phyloP scores from a whole-genome alignment of 331 rosid genomes.

The Malus hybrid region DNA sequence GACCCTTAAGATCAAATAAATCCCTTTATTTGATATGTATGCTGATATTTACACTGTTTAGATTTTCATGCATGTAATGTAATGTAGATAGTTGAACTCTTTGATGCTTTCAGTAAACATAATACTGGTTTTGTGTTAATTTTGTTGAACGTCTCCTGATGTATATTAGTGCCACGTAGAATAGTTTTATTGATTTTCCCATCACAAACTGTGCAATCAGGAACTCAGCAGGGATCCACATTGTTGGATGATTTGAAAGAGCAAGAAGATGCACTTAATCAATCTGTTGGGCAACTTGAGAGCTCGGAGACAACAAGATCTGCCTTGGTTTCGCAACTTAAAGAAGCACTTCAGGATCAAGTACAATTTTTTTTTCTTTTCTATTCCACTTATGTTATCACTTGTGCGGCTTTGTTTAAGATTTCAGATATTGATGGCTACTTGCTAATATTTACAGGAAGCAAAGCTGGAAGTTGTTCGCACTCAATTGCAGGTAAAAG shows the following conservation, averaged over 20 bases:
- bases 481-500: slow-evolving; percentile 70
- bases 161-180: background rate
- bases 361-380: slow-evolving; percentile 26
- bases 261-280: slow-evolving; percentile 51
- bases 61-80: background rate
- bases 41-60: background rate
- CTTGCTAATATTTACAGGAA: slow-evolving; percentile 51
- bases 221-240: slow-evolving; percentile 51
- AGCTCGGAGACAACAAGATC: slow-evolving; percentile 51
- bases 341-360: slow-evolving; percentile 80
- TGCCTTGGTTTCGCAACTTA: slow-evolving; percentile 59
- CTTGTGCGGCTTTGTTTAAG: background rate
- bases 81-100: background rate
- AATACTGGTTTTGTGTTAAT: too few species aligned
- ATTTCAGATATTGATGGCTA: slow-evolving; percentile 10
- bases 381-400: slow-evolving; percentile 2
- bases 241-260: slow-evolving; percentile 58
- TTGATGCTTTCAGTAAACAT: background rate
- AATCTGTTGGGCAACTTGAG: slow-evolving; percentile 59
- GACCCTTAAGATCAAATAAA: background rate
- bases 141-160: background rate
- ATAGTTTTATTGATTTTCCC: background rate
- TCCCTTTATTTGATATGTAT: background rate
- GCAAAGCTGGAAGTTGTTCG: slow-evolving; percentile 56
- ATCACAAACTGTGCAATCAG: slow-evolving; percentile 20